Base-by-base conservation (phyloP, 2,329 filamentous ascomycete species). In the Cryphonectria carpinicola region DNA sequence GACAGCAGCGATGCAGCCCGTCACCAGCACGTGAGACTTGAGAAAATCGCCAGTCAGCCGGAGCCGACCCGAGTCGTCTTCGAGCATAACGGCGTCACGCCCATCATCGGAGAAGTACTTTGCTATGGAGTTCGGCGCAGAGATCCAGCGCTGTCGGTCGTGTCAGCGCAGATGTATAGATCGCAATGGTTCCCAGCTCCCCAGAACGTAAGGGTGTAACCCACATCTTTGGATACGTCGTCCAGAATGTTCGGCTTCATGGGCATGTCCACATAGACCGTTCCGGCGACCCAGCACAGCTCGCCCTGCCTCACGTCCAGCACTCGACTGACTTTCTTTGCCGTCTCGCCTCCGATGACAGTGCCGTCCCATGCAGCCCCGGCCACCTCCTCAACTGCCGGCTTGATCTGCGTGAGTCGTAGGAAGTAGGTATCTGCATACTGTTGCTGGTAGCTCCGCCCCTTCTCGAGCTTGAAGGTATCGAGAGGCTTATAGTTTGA, bases 391-490 rank as follows among this genome's bases (percentile, higher is more conserved):
- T 97, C 93, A 0, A 97, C 92, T 0, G 89, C 87, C 13, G 94
- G 93, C 82, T 95, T 98, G 79, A 99, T 89, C 81, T 93, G 92
- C 52, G 93, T 90, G 35, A 99, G 87, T 17, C 96, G 92, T 76
- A 98, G 80, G 79, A 98, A 99, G 86, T 99, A 99, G 89, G 98
- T 95, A 81, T 99, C 96, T 73, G 92, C 93, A 87, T 93, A 99
- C 82, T 99, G 96, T 80, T 98, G 96, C 80, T 95, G 87, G 80
- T 98, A 99, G 68, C 94, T 92, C 73, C 87, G 87, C 71, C 87
- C 84, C 76, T 87, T 91, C 35, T 92, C 87, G 13, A 98, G 88
- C 65, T 84, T 84, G 80, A 94, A 98, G 10, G 90, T 92, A 68
- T 89, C 83, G 39, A 97, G 86, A 0, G 95, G 90, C 70, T 89